phyloP scores from a whole-genome alignment of 164 flowering plant species.

The Sextonia rubra region DNA sequence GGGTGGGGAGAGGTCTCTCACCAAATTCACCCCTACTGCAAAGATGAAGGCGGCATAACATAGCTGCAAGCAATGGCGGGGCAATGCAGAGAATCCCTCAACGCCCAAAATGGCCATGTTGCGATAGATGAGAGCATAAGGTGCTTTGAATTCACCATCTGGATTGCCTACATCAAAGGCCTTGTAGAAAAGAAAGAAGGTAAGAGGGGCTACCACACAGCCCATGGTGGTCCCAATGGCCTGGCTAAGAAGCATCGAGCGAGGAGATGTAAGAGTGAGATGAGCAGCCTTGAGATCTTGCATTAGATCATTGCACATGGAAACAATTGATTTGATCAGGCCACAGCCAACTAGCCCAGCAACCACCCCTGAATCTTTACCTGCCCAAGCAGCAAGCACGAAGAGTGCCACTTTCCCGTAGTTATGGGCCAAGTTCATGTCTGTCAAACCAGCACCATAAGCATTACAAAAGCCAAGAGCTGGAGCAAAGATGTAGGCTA shows the following conservation, averaged over 20 bases:
- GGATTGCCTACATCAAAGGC: slow-evolving; percentile 91
- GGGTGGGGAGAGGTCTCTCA: slow-evolving; percentile 46
- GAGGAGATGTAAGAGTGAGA: slow-evolving; percentile 81
- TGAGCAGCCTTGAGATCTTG: slow-evolving; percentile 90
- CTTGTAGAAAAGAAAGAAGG: slow-evolving; percentile 82
- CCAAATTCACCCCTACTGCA: slow-evolving; percentile 55
- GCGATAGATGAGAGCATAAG: slow-evolving; percentile 75
- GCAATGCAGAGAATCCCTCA: slow-evolving; percentile 86
- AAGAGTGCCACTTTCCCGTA: slow-evolving; percentile 90
- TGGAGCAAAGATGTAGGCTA: slow-evolving; percentile 80
- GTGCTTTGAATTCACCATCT: slow-evolving; percentile 82
- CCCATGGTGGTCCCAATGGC: slow-evolving; percentile 86
- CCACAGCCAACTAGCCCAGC: slow-evolving; percentile 90
- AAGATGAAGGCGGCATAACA: slow-evolving; percentile 74
- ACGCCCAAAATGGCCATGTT: slow-evolving; percentile 94
- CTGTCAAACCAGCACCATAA: slow-evolving; percentile 87
- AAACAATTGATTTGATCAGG: slow-evolving; percentile 66
- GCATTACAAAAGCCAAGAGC: slow-evolving; percentile 89
- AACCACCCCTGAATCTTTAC: slow-evolving; percentile 61
- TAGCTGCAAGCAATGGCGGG: slow-evolving; percentile 75
- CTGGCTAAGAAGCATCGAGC: slow-evolving; percentile 81
- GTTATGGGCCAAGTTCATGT: slow-evolving; percentile 86
- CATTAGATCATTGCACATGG: slow-evolving; percentile 79
- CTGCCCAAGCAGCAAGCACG: slow-evolving; percentile 60
- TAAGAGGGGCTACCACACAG: slow-evolving; percentile 78